Base-by-base conservation (phyloP, 2,329 filamentous ascomycete genomes). In the Bipolaris cookei region DNA sequence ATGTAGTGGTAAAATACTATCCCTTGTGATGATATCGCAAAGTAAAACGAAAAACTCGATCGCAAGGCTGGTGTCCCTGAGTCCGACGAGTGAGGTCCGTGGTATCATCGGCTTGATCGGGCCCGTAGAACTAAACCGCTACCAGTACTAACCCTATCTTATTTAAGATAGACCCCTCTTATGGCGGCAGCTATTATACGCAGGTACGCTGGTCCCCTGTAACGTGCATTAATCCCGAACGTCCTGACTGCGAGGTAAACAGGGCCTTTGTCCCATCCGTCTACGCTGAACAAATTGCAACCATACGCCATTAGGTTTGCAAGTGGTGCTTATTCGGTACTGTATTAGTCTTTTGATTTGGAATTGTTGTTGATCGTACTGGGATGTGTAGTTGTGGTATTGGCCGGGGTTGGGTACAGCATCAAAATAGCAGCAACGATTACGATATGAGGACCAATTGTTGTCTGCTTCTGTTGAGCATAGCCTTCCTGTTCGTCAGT, bases 51-150 rank as follows among this genome's bases (percentile, higher is more conserved):
- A 28, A 10, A 16, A 44, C 25, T 30, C 5, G 25, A 11, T n/a
- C 23, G 39, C 38, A 32, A 41, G 34, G 30, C 53, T 48, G 41
- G 38, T 21, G 28, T 43, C 25, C n/a, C 23, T 39, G 16, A 23
- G 11, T 21, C 38, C 32, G 14, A 38, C 6, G 16, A 30, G 7
- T 38, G 52, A 47, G 25, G 34, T 16, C 18, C 21, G 16, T 39
- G 34, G 41, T 37, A 54, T 45, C 35, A 46, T 49, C 37, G 41
- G 41, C 49, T 47, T 30, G 25, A 43, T 45, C 23, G 16, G 21
- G 39, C 18, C 39, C 41, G 44, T 34, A 6, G 20, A 49, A 25
- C 8, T 51, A 49, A 20, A 38, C 41, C 38, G 16, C 28, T 6
- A 44, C n/a, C 25, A 54, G 32, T n/a, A 34, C 34, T 41, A 37